Evolutionary conservation across 345 rosid genomes (phyloP).

Genomic region (Aurinia saxatilis): DNA sequence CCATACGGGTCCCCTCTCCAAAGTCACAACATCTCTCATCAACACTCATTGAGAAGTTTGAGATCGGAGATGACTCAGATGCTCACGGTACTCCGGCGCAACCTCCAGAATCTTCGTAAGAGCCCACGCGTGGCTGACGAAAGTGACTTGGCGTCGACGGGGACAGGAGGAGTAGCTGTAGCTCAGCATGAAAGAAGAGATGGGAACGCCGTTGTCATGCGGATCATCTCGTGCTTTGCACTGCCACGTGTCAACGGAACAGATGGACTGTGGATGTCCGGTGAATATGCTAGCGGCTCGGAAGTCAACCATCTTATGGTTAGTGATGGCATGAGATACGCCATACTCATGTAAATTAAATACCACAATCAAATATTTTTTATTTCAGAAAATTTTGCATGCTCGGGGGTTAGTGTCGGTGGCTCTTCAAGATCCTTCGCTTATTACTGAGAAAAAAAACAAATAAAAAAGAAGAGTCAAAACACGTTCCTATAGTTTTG

Average conservation of each 20-base stretch:
- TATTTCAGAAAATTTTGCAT: too few relatives aligned
- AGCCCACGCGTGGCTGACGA: slow-evolving; percentile 76
- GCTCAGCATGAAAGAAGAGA: too few relatives aligned
- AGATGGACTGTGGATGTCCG: slow-evolving; percentile 71
- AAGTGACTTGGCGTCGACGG: slow-evolving; percentile 22
- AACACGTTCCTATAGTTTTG: too few relatives aligned
- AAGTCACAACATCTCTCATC: too few relatives aligned
- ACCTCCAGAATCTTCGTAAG: slow-evolving; percentile 47
- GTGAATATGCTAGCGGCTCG: slow-evolving; percentile 45
- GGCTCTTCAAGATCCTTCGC: too few relatives aligned
- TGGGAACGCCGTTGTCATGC: slow-evolving; percentile 37
- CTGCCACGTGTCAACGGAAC: slow-evolving; percentile 56
- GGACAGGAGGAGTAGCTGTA: too few relatives aligned
- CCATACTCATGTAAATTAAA: slow-evolving; percentile 90
- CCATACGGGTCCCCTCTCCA: slow-evolving; percentile 13
- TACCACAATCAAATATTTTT: too few relatives aligned
- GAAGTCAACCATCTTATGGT: slow-evolving; percentile 88
- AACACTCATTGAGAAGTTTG: too few relatives aligned
- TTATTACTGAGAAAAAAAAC: too few relatives aligned
- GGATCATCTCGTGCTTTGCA: slow-evolving; percentile 59
- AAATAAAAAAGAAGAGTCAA: too few relatives aligned
- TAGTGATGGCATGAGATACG: slow-evolving; percentile 84
- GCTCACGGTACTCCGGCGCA: slow-evolving; percentile 35
- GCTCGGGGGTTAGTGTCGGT: too few relatives aligned
- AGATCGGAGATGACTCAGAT: slow-evolving; percentile 32